A percentile compares a stretch with the other conserved stretches of the same genome.
These are phyloP conservation scores for Copromyces sp. DNA, from an alignment of 495 filamentous ascomycete genomes.

Conservation along the genomic window DNA sequence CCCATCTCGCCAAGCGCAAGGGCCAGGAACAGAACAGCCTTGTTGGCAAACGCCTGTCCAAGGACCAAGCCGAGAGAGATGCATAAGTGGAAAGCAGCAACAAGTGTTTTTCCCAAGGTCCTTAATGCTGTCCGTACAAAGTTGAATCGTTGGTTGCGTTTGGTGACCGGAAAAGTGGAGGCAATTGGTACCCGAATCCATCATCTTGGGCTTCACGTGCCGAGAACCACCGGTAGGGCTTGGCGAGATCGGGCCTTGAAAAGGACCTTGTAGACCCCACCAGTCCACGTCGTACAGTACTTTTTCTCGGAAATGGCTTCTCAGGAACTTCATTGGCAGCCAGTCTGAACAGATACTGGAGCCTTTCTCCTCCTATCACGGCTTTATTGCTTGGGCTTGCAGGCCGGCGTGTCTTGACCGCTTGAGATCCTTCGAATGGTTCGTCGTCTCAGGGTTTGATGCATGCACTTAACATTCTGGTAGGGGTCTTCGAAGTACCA, in stretches of 20 bases:
- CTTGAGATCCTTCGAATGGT: not conserved
- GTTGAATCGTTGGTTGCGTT: not conserved
- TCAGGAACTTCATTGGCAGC: not conserved
- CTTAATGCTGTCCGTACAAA: not conserved
- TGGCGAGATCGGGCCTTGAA: not conserved
- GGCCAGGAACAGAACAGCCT: not conserved
- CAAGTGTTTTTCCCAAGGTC: not conserved
- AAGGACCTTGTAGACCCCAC: not conserved
- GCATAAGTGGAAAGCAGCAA: not conserved
- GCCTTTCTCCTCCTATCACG: not conserved
- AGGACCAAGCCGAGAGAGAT: not conserved
- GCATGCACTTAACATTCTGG: not conserved
- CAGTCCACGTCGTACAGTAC: not conserved
- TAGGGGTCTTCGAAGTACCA: not conserved
- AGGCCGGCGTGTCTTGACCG: not conserved
- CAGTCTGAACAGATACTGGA: not conserved
- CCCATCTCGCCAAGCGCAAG: not conserved
- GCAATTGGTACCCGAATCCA: constrained; percentile 3
- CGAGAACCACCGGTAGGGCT: not conserved
- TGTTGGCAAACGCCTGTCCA: not conserved
- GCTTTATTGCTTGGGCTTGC: not conserved
- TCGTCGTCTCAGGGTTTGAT: not conserved
- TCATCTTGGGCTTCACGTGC: constrained; percentile 3
- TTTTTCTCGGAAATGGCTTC: not conserved
- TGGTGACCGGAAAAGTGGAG: not conserved